Percentiles rank a stretch among this genome's conserved stretches.
Conservation (phyloP, 129 eudicot genomes). For the Oenanthe sinensis region DNA sequence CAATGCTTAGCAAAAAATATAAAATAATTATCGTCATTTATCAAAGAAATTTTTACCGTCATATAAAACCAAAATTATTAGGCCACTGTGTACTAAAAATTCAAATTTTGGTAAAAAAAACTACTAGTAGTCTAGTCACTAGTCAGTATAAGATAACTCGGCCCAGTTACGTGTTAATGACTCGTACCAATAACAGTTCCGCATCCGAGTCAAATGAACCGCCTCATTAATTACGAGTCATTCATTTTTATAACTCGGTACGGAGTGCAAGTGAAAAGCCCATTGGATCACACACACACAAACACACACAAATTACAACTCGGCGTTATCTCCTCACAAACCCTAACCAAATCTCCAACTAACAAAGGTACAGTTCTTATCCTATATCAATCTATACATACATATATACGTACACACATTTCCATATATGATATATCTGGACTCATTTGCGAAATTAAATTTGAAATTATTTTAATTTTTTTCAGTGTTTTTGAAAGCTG, state of each 20-base stretch:
- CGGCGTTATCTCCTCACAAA: neutral
- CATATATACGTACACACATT: neutral
- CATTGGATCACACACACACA: neutral
- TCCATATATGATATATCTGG: neutral
- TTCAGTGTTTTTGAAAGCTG: neutral
- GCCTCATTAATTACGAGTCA: neutral
- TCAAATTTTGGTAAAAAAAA: neutral
- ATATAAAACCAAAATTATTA: neutral
- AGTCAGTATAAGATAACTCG: neutral
- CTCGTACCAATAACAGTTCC: neutral
- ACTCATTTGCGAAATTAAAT: neutral
- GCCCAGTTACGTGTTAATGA: neutral
- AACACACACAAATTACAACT: slow-evolving; percentile 1
- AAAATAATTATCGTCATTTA: no score
- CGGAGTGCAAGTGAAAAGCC: neutral
- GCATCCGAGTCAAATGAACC: neutral
- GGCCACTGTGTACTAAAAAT: neutral
- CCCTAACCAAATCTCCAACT: neutral
- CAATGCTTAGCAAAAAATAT: no score
- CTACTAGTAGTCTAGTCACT: neutral
- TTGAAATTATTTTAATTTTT: neutral
- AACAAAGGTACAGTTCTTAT: neutral
- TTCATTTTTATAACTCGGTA: neutral
- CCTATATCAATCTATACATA: neutral
- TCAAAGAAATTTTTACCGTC: neutral